phyloP scores from a whole-genome alignment of 73 alveolate species.

The Paramecium tetraurelia region DNA sequence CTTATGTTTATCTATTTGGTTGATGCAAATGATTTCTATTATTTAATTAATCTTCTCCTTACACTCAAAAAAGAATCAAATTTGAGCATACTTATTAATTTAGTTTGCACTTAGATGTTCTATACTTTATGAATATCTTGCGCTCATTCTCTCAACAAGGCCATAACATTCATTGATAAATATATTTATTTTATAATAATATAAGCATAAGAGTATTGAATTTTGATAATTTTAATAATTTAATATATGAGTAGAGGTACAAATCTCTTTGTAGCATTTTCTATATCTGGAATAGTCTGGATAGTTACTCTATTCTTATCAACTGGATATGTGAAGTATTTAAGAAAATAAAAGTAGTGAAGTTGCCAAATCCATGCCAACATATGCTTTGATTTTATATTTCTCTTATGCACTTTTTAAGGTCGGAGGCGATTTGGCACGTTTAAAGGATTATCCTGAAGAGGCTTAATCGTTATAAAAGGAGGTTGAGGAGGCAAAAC shows the following conservation, averaged over 20 bases:
- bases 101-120: neutral
- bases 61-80: neutral
- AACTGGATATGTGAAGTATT: neutral
- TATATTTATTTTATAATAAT: neutral
- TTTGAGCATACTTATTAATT: neutral
- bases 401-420: neutral
- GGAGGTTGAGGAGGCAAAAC: neutral
- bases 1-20: neutral
- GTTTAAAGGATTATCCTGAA: conserved; percentile 21
- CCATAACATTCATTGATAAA: conserved; percentile 1
- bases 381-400: conserved; percentile 17
- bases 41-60: neutral
- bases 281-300: neutral
- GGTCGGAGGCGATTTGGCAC: neutral
- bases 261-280: neutral
- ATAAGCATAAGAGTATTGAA: neutral
- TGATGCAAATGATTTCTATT: neutral
- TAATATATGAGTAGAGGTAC: neutral
- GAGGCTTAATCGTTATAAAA: neutral
- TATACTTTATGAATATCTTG: neutral
- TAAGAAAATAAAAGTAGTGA: neutral
- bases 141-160: neutral
- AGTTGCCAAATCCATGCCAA: neutral
- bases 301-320: neutral
- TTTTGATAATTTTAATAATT: neutral